Conservation (phyloP, 768 basidiomycete genomes). For the Strobilomyces confusus region DNA sequence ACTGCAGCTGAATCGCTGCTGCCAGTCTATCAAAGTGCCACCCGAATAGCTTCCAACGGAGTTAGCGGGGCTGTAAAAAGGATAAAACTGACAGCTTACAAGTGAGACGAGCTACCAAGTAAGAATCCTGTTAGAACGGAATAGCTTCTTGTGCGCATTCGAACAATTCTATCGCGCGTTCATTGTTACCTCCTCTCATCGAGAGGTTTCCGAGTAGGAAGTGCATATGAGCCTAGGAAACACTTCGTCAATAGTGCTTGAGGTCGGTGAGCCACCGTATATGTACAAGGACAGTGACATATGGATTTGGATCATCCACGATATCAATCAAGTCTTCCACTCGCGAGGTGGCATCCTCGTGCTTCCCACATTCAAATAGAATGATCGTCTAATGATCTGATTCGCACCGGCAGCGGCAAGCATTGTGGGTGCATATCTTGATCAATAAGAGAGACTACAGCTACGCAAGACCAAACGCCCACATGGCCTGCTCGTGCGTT, state of each 20-base stretch:
- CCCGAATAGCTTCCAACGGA: constrained; percentile 3
- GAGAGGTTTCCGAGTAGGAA: background rate
- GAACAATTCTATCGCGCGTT: background rate
- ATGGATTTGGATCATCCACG: background rate
- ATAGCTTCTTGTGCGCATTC: background rate
- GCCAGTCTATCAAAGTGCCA: constrained; percentile 14
- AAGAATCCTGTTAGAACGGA: background rate
- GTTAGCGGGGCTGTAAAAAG: background rate
- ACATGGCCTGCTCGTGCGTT: background rate
- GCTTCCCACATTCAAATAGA: constrained; percentile 8
- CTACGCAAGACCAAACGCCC: constrained; percentile 4
- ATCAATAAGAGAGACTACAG: constrained; percentile 4
- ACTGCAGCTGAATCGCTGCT: background rate
- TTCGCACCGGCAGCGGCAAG: background rate
- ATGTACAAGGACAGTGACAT: background rate
- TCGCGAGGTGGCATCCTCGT: constrained; percentile 1
- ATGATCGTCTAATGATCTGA: background rate
- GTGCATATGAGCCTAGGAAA: background rate
- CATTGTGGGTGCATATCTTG: background rate
- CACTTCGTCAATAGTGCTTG: background rate
- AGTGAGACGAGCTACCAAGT: background rate
- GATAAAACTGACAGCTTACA: background rate
- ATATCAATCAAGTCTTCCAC: background rate
- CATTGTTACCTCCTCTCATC: background rate
- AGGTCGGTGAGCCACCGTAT: too few relatives aligned